phyloP scores from a whole-genome alignment of 768 basidiomycete species.

The Termitomyces heimii region DNA sequence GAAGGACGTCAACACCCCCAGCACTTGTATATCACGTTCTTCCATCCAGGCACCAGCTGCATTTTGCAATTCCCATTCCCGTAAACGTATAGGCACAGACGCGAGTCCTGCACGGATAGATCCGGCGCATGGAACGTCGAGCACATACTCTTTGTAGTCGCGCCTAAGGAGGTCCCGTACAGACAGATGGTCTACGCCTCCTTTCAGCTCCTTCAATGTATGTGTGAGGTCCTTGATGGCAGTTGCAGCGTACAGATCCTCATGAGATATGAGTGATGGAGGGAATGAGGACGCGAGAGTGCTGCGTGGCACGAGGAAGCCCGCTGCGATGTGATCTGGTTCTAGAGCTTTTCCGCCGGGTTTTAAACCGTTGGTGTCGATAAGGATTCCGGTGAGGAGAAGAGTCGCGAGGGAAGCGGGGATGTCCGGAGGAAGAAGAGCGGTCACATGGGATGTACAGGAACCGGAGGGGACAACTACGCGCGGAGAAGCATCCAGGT shows the following conservation, averaged over 20 bases:
- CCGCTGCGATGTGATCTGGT: conserved; percentile 56
- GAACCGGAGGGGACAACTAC: conserved; percentile 69
- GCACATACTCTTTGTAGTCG: conserved; percentile 90
- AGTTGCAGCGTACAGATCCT: conserved; percentile 29
- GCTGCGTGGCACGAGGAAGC: conserved; percentile 57
- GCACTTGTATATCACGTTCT: conserved; percentile 55
- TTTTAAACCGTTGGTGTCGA: conserved; percentile 83
- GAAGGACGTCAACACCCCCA: conserved; percentile 81
- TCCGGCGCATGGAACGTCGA: conserved; percentile 32
- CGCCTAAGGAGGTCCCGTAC: conserved; percentile 78
- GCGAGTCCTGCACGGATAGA: conserved; percentile 70
- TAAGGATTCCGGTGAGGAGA: conserved; percentile 74
- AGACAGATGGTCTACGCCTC: conserved; percentile 57
- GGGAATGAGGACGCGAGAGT: conserved; percentile 30
- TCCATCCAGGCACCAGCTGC: conserved; percentile 53
- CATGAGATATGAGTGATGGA: conserved; percentile 12
- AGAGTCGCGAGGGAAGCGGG: conserved; percentile 69
- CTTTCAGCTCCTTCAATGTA: conserved; percentile 53
- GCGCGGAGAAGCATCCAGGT: conserved; percentile 65
- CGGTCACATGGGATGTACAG: conserved; percentile 58
- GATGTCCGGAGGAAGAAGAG: conserved; percentile 29
- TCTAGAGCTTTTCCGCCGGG: conserved; percentile 50
- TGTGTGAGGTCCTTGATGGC: conserved; percentile 44
- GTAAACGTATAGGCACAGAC: conserved; percentile 71
- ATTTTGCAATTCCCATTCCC: conserved; percentile 44